Conservation (phyloP, 169 alveolate species). For the Cryptosporidium xiaoi region DNA sequence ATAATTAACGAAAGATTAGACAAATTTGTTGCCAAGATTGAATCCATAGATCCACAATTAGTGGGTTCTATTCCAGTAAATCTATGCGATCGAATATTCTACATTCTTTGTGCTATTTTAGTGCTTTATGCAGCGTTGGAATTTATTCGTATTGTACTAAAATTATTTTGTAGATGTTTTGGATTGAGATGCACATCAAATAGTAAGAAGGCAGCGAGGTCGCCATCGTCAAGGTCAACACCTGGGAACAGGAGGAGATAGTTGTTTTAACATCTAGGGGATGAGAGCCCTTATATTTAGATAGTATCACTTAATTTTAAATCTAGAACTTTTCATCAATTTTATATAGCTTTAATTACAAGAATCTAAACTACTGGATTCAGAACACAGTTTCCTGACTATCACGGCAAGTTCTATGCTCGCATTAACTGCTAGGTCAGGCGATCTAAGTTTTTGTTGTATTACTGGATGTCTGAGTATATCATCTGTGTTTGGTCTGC, state of each 20-base stretch:
- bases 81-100: conserved; percentile 41
- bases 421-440: conserved; percentile 23
- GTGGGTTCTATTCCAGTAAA: conserved; percentile 39
- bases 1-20: conserved; percentile 47
- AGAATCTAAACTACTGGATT: background rate
- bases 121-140: conserved; percentile 25
- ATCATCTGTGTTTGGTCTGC: conserved; percentile 68
- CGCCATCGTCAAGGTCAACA: conserved; percentile 61
- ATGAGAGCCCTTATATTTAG: background rate
- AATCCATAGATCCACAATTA: conserved; percentile 15
- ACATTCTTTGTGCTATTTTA: conserved; percentile 23
- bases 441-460: conserved; percentile 52
- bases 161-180: conserved; percentile 12
- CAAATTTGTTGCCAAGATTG: conserved; percentile 24
- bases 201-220: conserved; percentile 7
- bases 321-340: background rate
- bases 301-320: background rate
- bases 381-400: background rate
- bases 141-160: conserved; percentile 2
- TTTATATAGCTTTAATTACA: background rate
- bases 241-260: conserved; percentile 64
- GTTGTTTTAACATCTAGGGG: conserved; percentile 1
- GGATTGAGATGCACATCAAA: background rate
- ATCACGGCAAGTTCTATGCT: conserved; percentile 64
- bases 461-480: conserved; percentile 61